Base-by-base conservation (phyloP, 2,329 filamentous ascomycete genomes). In the Fusarium duplospermum region DNA sequence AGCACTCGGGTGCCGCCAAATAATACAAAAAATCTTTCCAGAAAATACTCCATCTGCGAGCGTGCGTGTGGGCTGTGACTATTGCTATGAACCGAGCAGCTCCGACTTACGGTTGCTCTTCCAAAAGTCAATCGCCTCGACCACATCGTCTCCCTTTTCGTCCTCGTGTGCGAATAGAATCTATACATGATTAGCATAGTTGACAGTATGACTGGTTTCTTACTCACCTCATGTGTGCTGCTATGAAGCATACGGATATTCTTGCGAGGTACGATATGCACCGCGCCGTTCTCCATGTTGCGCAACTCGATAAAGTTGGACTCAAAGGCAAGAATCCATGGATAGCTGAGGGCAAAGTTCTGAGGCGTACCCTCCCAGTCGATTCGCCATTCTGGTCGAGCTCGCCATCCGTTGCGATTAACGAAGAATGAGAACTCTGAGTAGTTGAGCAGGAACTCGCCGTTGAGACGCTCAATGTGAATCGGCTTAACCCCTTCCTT, bases 391-490 rank as follows among this genome's bases (percentile, higher is more conserved):
- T 99, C 96, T 6, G 95, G 95, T 79, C 95, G 90, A 63, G 96
- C 96, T 72, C 96, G 92, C 96, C 96, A 99, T 40, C 96, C 96
- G 82, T 99, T 98, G 79, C 96, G 91, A 84, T 99, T 98, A 81
- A 99, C 96, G 80, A 98, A 99, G 90, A 99, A 99, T 14, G 94
- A 98, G 84, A 98, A 99, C 82, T 99, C 96, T 6, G 94, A 96
- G 85, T 99, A 99, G 84, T 98, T 98, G 73, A 99, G 91, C 76
- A 99, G 84, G 87, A 99, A 99, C 81, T 99, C 96, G 82, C 96
- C 95, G 77, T 97, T 97, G 81, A 98, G 92, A 54, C 96, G 93
- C 83, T 99, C 97, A 76, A 99, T 98, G 80, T 98, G 96, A 74
- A 99, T 97, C 4, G 96, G 96, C 82, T 94, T 95, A 79, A 96